Conservation (phyloP, 208 protist genomes). For the Acanthamoeba polyphaga region DNA sequence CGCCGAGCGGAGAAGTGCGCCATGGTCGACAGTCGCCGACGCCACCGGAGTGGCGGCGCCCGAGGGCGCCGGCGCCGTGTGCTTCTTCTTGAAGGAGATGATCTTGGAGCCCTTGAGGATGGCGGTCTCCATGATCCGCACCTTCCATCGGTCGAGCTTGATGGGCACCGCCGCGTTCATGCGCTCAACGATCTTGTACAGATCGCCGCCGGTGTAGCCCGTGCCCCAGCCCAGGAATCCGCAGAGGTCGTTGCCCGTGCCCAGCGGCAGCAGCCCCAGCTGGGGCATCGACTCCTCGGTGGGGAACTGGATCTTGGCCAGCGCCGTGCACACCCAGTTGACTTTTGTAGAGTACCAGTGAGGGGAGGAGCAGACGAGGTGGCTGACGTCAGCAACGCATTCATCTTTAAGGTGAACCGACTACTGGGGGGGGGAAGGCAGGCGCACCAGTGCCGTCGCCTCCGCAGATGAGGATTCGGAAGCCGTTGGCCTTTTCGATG, state of each 20-base stretch:
- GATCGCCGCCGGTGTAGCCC: slow-evolving; percentile 51
- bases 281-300: slow-evolving; percentile 38
- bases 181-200: slow-evolving; percentile 7
- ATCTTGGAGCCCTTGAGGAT: slow-evolving; percentile 60
- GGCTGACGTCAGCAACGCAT: neutral
- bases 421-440: neutral
- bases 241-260: slow-evolving; percentile 58
- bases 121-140: slow-evolving; percentile 28
- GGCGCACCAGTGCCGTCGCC: slow-evolving; percentile 46
- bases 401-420: neutral
- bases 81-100: slow-evolving; percentile 70
- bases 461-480: slow-evolving; percentile 43
- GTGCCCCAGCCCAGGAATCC: slow-evolving; percentile 60
- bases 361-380: neutral
- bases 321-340: slow-evolving; percentile 54
- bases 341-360: neutral
- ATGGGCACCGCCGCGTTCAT: slow-evolving; percentile 9
- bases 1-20: neutral
- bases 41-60: neutral
- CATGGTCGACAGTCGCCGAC: neutral
- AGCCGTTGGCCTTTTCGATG: slow-evolving; percentile 59
- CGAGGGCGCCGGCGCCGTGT: neutral
- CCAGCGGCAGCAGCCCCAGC: slow-evolving; percentile 49
- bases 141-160: slow-evolving; percentile 59
- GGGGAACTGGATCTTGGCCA: slow-evolving; percentile 46